Conservation (phyloP, 352 stramenopile genomes). For the Ochromonadaceae sp. region DNA sequence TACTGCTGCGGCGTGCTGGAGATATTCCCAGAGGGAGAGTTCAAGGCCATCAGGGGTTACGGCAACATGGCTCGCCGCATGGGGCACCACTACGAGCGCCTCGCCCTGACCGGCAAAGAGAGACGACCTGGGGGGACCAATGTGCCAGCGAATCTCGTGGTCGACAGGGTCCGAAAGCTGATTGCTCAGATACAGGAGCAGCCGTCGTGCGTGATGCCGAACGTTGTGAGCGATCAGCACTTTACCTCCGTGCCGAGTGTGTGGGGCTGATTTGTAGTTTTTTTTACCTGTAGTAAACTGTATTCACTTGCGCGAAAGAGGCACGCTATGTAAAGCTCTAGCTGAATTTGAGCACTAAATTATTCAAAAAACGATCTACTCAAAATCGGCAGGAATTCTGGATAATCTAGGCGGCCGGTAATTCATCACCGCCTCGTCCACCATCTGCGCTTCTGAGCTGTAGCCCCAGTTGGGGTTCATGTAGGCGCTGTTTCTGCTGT, state of each 20-base stretch:
- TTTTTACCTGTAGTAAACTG: too few relatives aligned
- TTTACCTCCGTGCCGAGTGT: neutral
- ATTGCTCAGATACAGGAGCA: neutral
- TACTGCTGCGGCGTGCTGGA: conserved; percentile 9
- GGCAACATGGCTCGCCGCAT: neutral
- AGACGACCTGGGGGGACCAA: neutral
- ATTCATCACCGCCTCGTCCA: neutral
- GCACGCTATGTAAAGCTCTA: too few relatives aligned
- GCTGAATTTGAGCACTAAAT: too few relatives aligned
- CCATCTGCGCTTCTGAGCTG: neutral
- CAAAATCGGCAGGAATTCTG: neutral
- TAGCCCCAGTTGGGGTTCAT: neutral
- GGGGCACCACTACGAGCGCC: neutral
- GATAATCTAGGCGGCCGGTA: neutral
- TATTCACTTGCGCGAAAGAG: too few relatives aligned
- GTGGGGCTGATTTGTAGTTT: neutral
- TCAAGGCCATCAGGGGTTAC: neutral
- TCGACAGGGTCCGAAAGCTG: neutral
- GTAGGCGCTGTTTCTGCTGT: neutral
- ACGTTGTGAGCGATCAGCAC: neutral
- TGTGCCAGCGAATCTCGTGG: too few relatives aligned
- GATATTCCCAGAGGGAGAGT: neutral
- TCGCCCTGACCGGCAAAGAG: neutral
- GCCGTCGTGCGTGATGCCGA: neutral
- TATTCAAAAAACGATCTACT: too few relatives aligned